Conservation (phyloP, 768 basidiomycete genomes). For the Lactarius vividus region DNA sequence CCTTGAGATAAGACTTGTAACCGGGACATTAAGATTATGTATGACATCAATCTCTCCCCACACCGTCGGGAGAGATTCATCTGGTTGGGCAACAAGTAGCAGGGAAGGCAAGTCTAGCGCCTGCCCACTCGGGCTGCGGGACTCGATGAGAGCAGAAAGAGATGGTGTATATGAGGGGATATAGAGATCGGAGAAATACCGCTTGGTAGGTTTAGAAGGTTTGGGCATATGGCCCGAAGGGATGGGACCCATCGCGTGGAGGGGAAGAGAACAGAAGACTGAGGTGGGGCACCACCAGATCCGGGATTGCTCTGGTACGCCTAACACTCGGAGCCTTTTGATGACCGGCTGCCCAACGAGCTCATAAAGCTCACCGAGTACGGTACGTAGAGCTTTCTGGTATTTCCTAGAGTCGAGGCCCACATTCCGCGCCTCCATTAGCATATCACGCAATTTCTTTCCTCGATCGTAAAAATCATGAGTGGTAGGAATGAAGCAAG, state of each 20-base stretch:
- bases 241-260: conserved; percentile 13
- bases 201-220: neutral
- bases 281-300: conserved; percentile 7
- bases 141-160: conserved; percentile 6
- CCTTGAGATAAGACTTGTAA: neutral
- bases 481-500: neutral
- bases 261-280: conserved; percentile 11
- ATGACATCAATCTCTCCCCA: neutral
- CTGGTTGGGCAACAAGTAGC: conserved; percentile 4
- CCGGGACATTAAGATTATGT: too few species aligned
- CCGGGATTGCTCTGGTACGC: conserved; percentile 3
- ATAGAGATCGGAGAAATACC: conserved; percentile 13
- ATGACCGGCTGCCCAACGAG: conserved; percentile 7
- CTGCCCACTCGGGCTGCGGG: neutral
- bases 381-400: neutral
- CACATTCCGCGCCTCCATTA: neutral
- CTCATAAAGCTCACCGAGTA: neutral
- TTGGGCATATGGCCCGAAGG: neutral
- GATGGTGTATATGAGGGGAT: conserved; percentile 8
- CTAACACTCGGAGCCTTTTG: neutral
- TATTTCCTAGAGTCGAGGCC: neutral
- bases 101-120: neutral
- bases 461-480: neutral
- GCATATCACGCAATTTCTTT: neutral
- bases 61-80: neutral